phyloP scores from a whole-genome alignment of 345 rosid species.

The Linum usitatissimum region DNA sequence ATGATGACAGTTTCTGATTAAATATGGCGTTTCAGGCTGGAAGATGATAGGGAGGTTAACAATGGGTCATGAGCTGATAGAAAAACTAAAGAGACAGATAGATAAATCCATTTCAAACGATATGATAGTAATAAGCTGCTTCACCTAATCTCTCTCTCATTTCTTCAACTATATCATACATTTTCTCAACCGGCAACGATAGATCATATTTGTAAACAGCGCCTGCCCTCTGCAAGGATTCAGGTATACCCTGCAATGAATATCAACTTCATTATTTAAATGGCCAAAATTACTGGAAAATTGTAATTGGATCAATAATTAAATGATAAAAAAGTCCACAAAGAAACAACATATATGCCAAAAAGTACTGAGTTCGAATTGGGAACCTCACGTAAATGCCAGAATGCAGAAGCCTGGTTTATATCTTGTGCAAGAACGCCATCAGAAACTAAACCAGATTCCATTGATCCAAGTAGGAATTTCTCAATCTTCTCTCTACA shows the following conservation, averaged over 20 bases:
- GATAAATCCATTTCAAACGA: neutral
- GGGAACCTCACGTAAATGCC: constrained; percentile 85
- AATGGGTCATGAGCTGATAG: too few species aligned
- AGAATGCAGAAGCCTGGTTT: constrained; percentile 78
- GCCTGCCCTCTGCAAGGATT: constrained; percentile 80
- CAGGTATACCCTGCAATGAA: constrained; percentile 61
- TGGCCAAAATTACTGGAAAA: neutral
- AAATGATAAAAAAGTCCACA: neutral
- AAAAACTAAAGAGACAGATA: neutral
- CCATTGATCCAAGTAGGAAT: constrained; percentile 63
- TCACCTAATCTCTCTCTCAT: constrained; percentile 69
- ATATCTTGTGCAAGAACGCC: constrained; percentile 92
- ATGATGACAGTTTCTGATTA: neutral
- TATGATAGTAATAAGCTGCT: constrained; percentile 3
- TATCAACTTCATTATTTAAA: neutral
- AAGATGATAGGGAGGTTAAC: too few species aligned
- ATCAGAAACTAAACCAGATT: constrained; percentile 76
- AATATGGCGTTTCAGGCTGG: too few species aligned
- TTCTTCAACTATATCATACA: constrained; percentile 73
- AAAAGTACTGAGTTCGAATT: constrained; percentile 11
- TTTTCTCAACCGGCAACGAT: constrained; percentile 74
- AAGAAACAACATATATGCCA: neutral
- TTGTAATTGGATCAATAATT: neutral
- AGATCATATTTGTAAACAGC: constrained; percentile 85
- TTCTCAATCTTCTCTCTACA: constrained; percentile 90